Conservation (phyloP, 129 eudicot species). For the Heracleum sosnowskyi region DNA sequence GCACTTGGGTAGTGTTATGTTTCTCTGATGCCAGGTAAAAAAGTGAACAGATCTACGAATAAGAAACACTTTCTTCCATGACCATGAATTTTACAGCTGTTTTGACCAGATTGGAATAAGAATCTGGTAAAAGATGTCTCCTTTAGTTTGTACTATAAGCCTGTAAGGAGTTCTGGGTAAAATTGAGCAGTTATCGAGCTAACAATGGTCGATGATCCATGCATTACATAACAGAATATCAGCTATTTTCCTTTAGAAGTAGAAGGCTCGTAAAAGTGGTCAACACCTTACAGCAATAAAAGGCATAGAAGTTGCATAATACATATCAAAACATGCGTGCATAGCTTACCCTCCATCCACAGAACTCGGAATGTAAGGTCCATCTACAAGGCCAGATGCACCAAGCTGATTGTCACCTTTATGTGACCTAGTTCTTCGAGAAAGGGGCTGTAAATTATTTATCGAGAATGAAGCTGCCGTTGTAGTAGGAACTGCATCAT, state of each 20-base stretch:
- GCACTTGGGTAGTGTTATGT: neutral
- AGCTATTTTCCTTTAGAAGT: neutral
- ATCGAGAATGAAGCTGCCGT: slow-evolving; percentile 55
- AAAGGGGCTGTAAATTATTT: slow-evolving; percentile 68
- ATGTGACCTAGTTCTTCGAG: slow-evolving; percentile 73
- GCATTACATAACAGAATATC: neutral
- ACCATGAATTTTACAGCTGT: neutral
- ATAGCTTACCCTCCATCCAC: slow-evolving; percentile 76
- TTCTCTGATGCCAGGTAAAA: neutral
- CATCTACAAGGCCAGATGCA: slow-evolving; percentile 45
- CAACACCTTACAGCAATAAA: slow-evolving; percentile 4
- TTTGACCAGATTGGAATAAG: neutral
- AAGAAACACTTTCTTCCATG: neutral
- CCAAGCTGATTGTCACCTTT: slow-evolving; percentile 65
- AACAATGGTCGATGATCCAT: neutral
- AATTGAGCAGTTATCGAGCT: neutral
- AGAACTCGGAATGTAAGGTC: slow-evolving; percentile 45
- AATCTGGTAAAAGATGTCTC: neutral
- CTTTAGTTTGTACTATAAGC: neutral
- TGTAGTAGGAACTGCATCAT: slow-evolving; percentile 77
- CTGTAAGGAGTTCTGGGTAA: neutral
- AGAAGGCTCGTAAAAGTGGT: neutral
- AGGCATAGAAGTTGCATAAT: slow-evolving; percentile 1
- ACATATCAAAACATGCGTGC: slow-evolving; percentile 12
- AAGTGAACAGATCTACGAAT: neutral